phyloP scores from a whole-genome alignment of 805 yeast genomes.

The Nadsonia fulvescens region DNA sequence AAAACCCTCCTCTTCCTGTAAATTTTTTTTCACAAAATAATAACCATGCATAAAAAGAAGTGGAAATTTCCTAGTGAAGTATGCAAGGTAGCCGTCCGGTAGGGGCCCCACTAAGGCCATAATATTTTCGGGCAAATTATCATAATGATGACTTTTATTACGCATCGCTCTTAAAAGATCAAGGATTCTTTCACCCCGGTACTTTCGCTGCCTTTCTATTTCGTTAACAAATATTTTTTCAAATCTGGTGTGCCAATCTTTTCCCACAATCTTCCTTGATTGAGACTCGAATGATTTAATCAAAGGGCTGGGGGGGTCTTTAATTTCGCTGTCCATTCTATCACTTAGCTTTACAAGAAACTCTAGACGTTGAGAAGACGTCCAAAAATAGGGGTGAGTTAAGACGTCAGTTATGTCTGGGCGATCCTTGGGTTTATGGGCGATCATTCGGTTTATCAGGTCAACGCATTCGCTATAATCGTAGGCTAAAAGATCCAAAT shows the following conservation, averaged over 20 bases:
- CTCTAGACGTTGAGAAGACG: conserved; percentile 50
- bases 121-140: conserved; percentile 62
- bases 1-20: conserved; percentile 47
- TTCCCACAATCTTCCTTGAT: conserved; percentile 27
- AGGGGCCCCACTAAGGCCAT: conserved; percentile 53
- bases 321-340: conserved; percentile 65
- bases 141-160: conserved; percentile 87
- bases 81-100: conserved; percentile 70
- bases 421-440: conserved; percentile 43
- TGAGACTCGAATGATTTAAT: conserved; percentile 35
- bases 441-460: conserved; percentile 56
- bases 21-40: conserved; percentile 34
- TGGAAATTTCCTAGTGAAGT: conserved; percentile 65
- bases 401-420: conserved; percentile 55
- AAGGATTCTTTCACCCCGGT: conserved; percentile 58
- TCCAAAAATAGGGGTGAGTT: conserved; percentile 85
- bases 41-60: conserved; percentile 58
- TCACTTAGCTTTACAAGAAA: conserved; percentile 80
- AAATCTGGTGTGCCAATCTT: conserved; percentile 65
- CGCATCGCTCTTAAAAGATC: conserved; percentile 79
- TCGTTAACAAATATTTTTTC: conserved; percentile 62
- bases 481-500: conserved; percentile 24
- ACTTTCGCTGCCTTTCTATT: conserved; percentile 80
- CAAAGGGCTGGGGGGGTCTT: conserved; percentile 60
- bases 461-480: conserved; percentile 73